Percentiles rank a stretch among this genome's conserved stretches.
These are phyloP conservation scores for Eutrema yunnanense DNA, from an alignment of 345 rosid genomes.

Conservation along the genomic window DNA sequence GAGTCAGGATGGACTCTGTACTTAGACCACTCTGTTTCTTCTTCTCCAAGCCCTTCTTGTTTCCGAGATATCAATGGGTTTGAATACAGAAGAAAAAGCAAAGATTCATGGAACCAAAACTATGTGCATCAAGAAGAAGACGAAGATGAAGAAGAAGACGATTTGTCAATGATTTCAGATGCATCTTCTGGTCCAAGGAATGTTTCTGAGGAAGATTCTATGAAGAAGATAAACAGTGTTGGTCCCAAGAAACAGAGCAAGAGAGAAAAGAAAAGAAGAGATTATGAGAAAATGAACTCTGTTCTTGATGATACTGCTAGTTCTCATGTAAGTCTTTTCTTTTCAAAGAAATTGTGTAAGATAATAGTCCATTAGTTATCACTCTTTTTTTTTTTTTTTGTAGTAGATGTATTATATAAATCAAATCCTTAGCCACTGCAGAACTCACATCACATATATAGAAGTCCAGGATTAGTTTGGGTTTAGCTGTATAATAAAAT, in stretches of 20 bases:
- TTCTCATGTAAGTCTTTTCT: conserved; percentile 47
- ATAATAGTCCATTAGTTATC: background rate
- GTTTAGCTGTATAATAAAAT: background rate
- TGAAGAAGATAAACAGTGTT: conserved; percentile 8
- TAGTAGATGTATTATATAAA: background rate
- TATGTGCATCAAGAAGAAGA: conserved; percentile 24
- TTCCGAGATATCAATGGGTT: conserved; percentile 6
- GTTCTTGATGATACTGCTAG: conserved; percentile 91
- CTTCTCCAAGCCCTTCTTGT: conserved; percentile 30
- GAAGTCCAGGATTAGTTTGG: background rate
- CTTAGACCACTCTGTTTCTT: conserved; percentile 61
- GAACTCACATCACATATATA: background rate
- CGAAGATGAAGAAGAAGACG: conserved; percentile 40
- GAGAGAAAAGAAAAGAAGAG: conserved; percentile 36
- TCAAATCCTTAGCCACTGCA: background rate
- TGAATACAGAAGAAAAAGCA: conserved; percentile 17
- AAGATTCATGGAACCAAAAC: conserved; percentile 12
- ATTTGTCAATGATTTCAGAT: conserved; percentile 90
- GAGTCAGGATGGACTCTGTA: conserved; percentile 99
- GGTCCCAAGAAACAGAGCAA: conserved; percentile 31
- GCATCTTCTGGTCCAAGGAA: conserved; percentile 98
- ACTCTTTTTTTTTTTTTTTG: background rate
- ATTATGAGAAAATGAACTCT: conserved; percentile 36
- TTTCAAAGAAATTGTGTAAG: background rate
- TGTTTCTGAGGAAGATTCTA: conserved; percentile 39